phyloP scores from a whole-genome alignment of 306 rosid genomes.

The Dicorynia guianensis region DNA sequence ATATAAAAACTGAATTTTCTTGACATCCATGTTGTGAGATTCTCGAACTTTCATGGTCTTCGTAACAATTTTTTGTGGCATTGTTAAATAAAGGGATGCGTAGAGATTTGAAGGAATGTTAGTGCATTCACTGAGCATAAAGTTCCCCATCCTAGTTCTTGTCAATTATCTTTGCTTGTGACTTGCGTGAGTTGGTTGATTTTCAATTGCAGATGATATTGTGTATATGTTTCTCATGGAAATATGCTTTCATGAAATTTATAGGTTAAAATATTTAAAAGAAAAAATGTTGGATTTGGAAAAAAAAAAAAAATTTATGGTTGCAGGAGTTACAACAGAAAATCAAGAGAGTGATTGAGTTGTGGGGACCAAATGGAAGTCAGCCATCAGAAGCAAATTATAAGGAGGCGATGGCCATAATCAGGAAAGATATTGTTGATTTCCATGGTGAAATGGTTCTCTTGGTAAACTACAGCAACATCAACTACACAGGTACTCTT shows the following conservation, averaged over 20 bases:
- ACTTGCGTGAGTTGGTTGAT: neutral
- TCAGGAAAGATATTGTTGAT: conserved; percentile 82
- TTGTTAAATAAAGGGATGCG: too few species aligned
- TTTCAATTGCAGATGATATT: neutral
- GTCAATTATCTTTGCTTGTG: neutral
- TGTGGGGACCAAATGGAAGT: conserved; percentile 68
- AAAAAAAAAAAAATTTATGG: neutral
- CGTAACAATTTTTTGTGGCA: too few species aligned
- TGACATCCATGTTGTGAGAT: too few species aligned
- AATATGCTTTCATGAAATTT: neutral
- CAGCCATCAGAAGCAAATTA: conserved; percentile 53
- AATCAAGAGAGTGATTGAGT: conserved; percentile 58
- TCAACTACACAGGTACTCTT: conserved; percentile 80
- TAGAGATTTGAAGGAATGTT: too few species aligned
- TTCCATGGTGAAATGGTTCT: conserved; percentile 98
- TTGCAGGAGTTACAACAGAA: conserved; percentile 75
- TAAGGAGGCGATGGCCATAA: conserved; percentile 66
- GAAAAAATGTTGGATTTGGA: neutral
- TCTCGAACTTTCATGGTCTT: too few species aligned
- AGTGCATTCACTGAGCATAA: too few species aligned
- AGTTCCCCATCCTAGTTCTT: neutral
- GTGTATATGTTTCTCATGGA: neutral
- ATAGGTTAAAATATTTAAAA: neutral
- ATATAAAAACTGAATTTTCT: too few species aligned
- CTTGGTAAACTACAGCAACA: conserved; percentile 78